Conservation (phyloP, 106 monocot species). For the Acorus calamus region DNA sequence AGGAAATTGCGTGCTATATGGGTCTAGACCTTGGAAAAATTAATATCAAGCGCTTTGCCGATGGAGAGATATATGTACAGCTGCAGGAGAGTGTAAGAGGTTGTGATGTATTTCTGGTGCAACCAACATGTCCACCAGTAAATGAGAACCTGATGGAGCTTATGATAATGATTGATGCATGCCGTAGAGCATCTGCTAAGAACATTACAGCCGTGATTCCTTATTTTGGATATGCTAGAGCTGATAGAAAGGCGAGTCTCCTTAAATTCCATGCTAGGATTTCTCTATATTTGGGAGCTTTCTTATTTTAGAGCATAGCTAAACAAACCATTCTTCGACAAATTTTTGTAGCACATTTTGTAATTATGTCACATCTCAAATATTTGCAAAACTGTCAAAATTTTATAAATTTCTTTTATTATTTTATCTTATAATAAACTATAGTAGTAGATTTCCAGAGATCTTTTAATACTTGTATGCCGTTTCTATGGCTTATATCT, state of each 20-base stretch:
- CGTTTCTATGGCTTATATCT: neutral
- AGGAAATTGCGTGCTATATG: constrained; percentile 86
- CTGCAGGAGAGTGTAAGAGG: constrained; percentile 86
- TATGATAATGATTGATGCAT: constrained; percentile 90
- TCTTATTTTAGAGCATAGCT: no score
- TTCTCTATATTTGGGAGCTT: no score
- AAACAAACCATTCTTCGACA: no score
- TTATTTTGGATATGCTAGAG: constrained; percentile 91
- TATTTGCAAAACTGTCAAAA: no score
- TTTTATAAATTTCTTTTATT: no score
- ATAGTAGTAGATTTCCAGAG: no score
- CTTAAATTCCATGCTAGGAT: no score
- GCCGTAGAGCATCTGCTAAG: constrained; percentile 83
- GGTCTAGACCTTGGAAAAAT: constrained; percentile 79
- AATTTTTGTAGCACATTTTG: no score
- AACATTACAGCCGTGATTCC: constrained; percentile 87
- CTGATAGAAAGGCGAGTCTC: constrained; percentile 66
- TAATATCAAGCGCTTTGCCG: constrained; percentile 85
- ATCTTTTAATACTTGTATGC: neutral
- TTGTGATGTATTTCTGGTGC: constrained; percentile 84
- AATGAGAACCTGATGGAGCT: constrained; percentile 96
- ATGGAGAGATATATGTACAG: constrained; percentile 91
- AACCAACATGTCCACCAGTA: constrained; percentile 83
- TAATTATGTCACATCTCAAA: no score
- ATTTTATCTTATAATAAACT: no score